These are phyloP conservation scores for Sclerotiophoma versabilis DNA, from an alignment of 2,329 filamentous ascomycete species.

Conservation along the genomic window DNA sequence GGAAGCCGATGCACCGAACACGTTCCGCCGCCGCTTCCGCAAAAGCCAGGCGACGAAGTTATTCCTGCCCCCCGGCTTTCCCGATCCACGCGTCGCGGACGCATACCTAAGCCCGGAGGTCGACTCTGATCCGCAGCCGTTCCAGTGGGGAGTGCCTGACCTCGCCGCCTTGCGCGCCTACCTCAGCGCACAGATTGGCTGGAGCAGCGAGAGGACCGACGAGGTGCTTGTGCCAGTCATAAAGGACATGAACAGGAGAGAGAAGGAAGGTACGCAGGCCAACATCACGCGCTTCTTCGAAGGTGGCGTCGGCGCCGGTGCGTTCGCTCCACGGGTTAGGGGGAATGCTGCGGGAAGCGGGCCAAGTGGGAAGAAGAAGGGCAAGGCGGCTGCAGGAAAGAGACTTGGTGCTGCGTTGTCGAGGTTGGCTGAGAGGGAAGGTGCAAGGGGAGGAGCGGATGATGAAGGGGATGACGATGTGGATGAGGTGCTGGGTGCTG, in stretches of 20 bases:
- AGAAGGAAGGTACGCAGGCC: conserved; percentile 88
- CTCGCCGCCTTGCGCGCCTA: conserved; percentile 83
- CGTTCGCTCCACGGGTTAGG: conserved; percentile 74
- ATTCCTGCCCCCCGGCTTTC: conserved; percentile 83
- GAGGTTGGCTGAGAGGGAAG: conserved; percentile 39
- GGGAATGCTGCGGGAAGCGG: conserved; percentile 61
- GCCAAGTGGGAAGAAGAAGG: conserved; percentile 62
- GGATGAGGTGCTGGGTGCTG: conserved; percentile 15
- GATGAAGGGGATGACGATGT: conserved; percentile 24
- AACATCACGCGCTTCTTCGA: conserved; percentile 96
- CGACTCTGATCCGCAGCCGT: conserved; percentile 76
- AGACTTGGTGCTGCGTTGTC: conserved; percentile 45
- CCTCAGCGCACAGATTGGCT: conserved; percentile 90
- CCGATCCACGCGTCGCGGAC: conserved; percentile 76
- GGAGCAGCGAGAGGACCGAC: conserved; percentile 89
- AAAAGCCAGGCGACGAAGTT: conserved; percentile 80
- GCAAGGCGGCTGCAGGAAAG: conserved; percentile 40
- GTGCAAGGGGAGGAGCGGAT: conserved; percentile 30
- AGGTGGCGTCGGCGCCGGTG: conserved; percentile 74
- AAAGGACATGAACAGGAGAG: conserved; percentile 88
- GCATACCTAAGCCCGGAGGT: conserved; percentile 90
- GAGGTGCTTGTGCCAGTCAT: conserved; percentile 96
- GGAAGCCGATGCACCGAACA: conserved; percentile 59
- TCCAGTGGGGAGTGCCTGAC: conserved; percentile 96
- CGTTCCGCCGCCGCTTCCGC: conserved; percentile 87